These are phyloP conservation scores for Amauroascus niger DNA, from an alignment of 2,329 filamentous ascomycete genomes.

Conservation along the genomic window DNA sequence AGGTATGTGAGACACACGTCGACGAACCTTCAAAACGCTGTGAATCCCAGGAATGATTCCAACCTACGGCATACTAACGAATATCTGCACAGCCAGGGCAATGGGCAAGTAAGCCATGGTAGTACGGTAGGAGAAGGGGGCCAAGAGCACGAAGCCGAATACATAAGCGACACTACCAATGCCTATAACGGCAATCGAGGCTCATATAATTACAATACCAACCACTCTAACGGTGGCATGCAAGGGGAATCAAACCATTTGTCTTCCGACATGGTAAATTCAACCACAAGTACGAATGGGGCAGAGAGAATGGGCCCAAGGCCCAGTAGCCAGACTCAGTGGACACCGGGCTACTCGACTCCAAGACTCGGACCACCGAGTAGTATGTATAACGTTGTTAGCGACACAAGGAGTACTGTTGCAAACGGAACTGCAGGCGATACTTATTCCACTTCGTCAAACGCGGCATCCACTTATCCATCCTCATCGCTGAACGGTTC, in stretches of 20 bases:
- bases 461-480: conserved; percentile 43
- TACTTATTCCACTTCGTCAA: conserved; percentile 58
- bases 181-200: conserved; percentile 62
- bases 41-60: conserved; percentile 43
- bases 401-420: conserved; percentile 58
- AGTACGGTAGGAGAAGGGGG: conserved; percentile 58
- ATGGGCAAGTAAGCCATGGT: conserved; percentile 46
- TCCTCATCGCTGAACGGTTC: conserved; percentile 55
- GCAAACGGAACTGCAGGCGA: conserved; percentile 59
- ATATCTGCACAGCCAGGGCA: conserved; percentile 45
- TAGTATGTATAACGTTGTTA: conserved; percentile 83
- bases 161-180: conserved; percentile 69
- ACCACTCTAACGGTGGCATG: conserved; percentile 55
- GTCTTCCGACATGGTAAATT: conserved; percentile 72
- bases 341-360: conserved; percentile 65
- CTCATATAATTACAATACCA: conserved; percentile 66
- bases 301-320: conserved; percentile 73
- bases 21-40: conserved; percentile 37
- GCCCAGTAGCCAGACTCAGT: conserved; percentile 69
- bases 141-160: conserved; percentile 59
- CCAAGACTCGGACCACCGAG: conserved; percentile 61
- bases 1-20: conserved; percentile 56
- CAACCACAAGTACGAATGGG: conserved; percentile 65
- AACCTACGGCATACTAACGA: conserved; percentile 61
- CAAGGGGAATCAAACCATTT: conserved; percentile 65